phyloP scores from a whole-genome alignment of 2,329 filamentous ascomycete species.

The Ascosphaera apis region DNA sequence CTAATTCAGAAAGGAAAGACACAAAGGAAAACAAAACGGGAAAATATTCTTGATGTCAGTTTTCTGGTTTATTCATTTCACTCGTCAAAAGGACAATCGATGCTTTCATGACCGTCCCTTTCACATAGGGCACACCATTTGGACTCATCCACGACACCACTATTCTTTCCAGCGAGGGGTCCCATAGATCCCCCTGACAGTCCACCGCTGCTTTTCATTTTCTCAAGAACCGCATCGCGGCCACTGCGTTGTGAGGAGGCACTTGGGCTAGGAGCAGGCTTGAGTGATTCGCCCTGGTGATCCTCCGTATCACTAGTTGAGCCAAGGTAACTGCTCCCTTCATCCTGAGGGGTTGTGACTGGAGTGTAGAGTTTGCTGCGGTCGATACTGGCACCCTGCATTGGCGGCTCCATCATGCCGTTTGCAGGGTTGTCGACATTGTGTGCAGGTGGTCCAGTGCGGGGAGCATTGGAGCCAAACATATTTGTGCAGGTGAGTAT shows the following conservation, averaged over 20 bases:
- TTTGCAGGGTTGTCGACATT: slow-evolving; percentile 3
- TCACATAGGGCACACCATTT: slow-evolving; percentile 98
- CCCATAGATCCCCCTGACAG: slow-evolving; percentile 22
- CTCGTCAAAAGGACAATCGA: slow-evolving; percentile 83
- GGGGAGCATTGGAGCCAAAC: slow-evolving; percentile 29
- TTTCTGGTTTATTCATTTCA: slow-evolving; percentile 7
- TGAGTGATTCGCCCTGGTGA: background rate
- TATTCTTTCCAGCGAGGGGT: slow-evolving; percentile 56
- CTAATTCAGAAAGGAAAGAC: background rate
- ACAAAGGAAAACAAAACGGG: background rate
- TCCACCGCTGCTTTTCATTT: slow-evolving; percentile 18
- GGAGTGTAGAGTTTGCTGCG: background rate
- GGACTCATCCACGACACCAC: slow-evolving; percentile 51
- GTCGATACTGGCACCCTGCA: background rate
- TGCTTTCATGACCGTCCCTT: slow-evolving; percentile 86
- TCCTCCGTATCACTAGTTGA: background rate
- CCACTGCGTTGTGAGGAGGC: slow-evolving; percentile 15
- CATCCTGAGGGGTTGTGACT: background rate
- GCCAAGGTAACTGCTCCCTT: background rate
- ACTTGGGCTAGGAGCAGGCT: background rate
- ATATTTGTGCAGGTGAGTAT: slow-evolving; percentile 87
- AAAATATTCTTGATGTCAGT: background rate
- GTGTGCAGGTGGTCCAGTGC: slow-evolving; percentile 3
- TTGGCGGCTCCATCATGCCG: background rate
- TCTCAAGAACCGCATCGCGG: slow-evolving; percentile 19